Percentiles rank a stretch among this genome's conserved stretches.
Conservation (phyloP, 1,139 yeast genomes). For the Lodderomyces metapsilosis region DNA sequence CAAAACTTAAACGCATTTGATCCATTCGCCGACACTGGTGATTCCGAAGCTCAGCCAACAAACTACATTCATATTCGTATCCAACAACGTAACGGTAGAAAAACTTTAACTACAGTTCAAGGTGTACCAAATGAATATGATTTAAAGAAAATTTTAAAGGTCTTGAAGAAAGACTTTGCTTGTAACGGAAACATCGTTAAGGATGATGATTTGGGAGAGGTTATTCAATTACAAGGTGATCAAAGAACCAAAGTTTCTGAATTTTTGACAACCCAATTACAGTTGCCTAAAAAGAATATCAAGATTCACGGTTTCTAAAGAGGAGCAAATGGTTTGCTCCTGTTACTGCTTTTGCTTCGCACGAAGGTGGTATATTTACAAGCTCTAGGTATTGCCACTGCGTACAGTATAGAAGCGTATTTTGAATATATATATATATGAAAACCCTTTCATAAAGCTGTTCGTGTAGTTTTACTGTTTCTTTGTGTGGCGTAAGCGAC, state of each 20-base stretch:
- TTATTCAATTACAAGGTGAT: slow-evolving; percentile 97
- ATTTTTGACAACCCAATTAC: slow-evolving; percentile 83
- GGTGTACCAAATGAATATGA: slow-evolving; percentile 96
- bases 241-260: slow-evolving; percentile 97
- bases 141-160: slow-evolving; percentile 88
- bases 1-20: slow-evolving; percentile 97
- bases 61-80: slow-evolving; percentile 97
- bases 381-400: too few relatives aligned
- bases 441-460: too few relatives aligned
- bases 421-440: too few relatives aligned
- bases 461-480: too few relatives aligned
- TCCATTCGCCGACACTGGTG: slow-evolving; percentile 99
- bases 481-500: too few relatives aligned
- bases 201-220: slow-evolving; percentile 95
- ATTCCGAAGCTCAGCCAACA: slow-evolving; percentile 95
- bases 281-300: slow-evolving; percentile 91
- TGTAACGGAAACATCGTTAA: slow-evolving; percentile 98
- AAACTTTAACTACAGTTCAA: slow-evolving; percentile 97
- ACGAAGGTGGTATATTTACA: too few relatives aligned
- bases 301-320: slow-evolving; percentile 93
- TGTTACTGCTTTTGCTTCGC: too few relatives aligned
- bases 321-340: too few relatives aligned
- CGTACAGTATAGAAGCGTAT: too few relatives aligned
- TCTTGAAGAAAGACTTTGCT: slow-evolving; percentile 95
- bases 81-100: slow-evolving; percentile 99